These are phyloP conservation scores for Hymenoscyphus fraxineus DNA, from an alignment of 2,329 filamentous ascomycete species.

Conservation along the genomic window DNA sequence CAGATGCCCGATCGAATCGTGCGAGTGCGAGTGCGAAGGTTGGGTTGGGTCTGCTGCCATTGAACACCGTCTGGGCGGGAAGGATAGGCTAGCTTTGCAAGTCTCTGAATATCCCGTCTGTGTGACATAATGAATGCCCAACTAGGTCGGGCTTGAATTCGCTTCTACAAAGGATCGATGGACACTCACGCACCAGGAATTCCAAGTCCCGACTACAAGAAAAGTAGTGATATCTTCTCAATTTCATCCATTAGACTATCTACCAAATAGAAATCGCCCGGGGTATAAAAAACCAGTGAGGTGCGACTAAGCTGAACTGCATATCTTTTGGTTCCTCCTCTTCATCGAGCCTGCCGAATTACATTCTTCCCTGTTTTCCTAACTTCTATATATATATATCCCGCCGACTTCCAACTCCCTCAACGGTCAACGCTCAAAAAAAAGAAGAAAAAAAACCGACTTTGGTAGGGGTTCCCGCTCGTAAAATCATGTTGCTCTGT, in stretches of 20 bases:
- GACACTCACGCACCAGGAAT: not conserved
- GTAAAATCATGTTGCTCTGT: constrained; percentile 1
- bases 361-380: not conserved
- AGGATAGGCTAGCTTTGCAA: not conserved
- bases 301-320: not conserved
- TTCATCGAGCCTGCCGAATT: constrained; percentile 1
- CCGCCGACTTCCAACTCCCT: not conserved
- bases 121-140: not conserved
- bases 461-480: not conserved
- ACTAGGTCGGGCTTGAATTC: not conserved
- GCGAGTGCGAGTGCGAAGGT: not conserved
- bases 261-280: not conserved
- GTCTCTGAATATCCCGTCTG: not conserved
- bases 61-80: not conserved
- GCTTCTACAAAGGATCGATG: not conserved
- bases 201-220: not conserved
- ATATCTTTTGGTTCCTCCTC: not conserved
- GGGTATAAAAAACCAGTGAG: not conserved
- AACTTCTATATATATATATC: not conserved
- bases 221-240: not conserved
- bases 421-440: constrained; percentile 1
- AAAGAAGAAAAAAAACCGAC: too few relatives aligned
- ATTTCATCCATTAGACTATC: not conserved
- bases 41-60: not conserved
- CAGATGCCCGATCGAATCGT: too few relatives aligned